Evolutionary conservation across 2,329 filamentous ascomycete species (phyloP), one percentile per base, ranked within the genome.

Genomic region (Pseudogymnoascus sp.): DNA sequence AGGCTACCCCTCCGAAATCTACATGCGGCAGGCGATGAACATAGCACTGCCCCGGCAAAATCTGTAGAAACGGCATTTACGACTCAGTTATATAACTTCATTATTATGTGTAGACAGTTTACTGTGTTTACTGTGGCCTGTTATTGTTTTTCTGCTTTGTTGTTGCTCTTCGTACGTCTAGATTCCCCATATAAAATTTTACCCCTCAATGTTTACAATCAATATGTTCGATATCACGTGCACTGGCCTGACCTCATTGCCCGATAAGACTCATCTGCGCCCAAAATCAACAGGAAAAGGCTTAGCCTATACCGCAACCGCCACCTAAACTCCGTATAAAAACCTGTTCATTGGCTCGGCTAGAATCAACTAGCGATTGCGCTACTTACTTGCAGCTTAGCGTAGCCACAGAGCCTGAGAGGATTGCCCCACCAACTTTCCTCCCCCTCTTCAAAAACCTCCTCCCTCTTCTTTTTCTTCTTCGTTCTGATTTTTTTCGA

Each of bases 401-500:
- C 9, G 58, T 59, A 29, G 58, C 2, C 33, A 59, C 58, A 27
- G 25, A 59, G 58, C 58, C 58, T 40, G 58, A 59, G 58, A 29
- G 33, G 33, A 59, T 59, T 59, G 58, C 58, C 58, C 58, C 58
- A 59, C 58, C 58, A 59, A 59, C 58, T 59, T 40, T 39, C 33
- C 58, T 59, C n/a, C 58, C 58, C 33, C 58, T 40, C 37, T 40
- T 59, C 58, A 59, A 59, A 59, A 59, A 36, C 37, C 58, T 40
- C 58, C 58, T 59, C 58, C 8, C 37, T 59, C 58, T 59, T 59
- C 58, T 59, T 59, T 59, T 59, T 29, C 33, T 59, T 59, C 58
- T 59, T 59, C 58, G 18, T 59, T 59, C 58, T 55, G 48, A 33
- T 55, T 55, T 55, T 59, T 59, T 59, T 59, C 21, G 37, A 36